Evolutionary conservation across 108 stramenopile genomes (phyloP).

Genomic region (Stephanodiscus triporus): DNA sequence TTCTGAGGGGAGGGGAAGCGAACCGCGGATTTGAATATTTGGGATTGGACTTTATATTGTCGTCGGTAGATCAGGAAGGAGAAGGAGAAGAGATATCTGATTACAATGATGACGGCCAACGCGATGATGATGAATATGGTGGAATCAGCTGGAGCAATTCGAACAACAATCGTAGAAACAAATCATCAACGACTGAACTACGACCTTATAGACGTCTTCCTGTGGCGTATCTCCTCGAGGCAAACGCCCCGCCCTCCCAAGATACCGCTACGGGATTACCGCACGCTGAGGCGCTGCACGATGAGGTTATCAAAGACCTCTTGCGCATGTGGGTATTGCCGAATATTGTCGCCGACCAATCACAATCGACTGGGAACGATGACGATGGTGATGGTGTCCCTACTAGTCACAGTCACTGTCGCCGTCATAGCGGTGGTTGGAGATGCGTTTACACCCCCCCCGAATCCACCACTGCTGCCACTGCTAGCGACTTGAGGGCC

Average conservation of each 20-base stretch:
- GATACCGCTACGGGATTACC: slow-evolving; percentile 85
- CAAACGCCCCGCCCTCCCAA: slow-evolving; percentile 87
- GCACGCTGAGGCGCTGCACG: slow-evolving; percentile 81
- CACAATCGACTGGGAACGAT: not conserved
- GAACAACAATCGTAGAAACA: not conserved
- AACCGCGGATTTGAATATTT: slow-evolving; percentile 89
- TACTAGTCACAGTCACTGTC: not conserved
- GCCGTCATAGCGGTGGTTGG: slow-evolving; percentile 61
- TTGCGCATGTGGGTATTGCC: slow-evolving; percentile 79
- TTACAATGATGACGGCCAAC: not conserved
- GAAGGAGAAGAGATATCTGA: not conserved
- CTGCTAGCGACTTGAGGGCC: not conserved
- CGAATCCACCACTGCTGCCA: not conserved
- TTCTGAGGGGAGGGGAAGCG: slow-evolving; percentile 67
- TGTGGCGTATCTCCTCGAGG: slow-evolving; percentile 80
- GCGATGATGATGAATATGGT: not conserved
- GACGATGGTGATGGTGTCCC: not conserved
- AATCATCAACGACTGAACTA: not conserved
- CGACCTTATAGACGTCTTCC: slow-evolving; percentile 23
- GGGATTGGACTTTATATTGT: slow-evolving; percentile 84
- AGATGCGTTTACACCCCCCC: slow-evolving; percentile 51
- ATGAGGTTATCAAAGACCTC: slow-evolving; percentile 77
- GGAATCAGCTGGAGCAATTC: not conserved
- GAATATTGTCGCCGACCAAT: slow-evolving; percentile 11
- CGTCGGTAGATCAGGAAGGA: slow-evolving; percentile 37